Base-by-base conservation (phyloP, 129 eudicot genomes). In the Rutidosis leptorrhynchoides region DNA sequence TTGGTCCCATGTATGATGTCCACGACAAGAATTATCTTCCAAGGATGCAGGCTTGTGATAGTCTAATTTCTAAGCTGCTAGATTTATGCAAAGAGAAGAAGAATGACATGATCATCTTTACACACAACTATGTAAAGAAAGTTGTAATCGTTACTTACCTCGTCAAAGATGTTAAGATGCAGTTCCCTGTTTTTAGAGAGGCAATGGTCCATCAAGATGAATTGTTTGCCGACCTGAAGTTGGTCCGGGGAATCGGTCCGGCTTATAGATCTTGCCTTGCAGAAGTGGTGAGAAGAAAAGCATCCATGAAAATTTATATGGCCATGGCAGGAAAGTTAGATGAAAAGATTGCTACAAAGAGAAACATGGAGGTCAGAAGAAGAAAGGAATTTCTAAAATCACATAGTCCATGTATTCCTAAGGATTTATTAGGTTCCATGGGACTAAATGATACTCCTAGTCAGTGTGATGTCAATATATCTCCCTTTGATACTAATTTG, bases 271-370 rank as follows among this genome's bases (percentile, higher is more conserved):
- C 94, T 1, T 83, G 94, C 68, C 85, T 86, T 66, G 89, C 89
- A 7, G 94, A 86, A 68, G 65, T 86, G 4, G 94, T 83, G 42
- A 81, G 89, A 72, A 81, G 94, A 81, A 86, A 78, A 80, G 83
- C 89, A 8, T 70, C 80, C 2, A 83, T 78, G 94, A 86, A 86
- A 68, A 80, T 86, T 64, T 86, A 83, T 52, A 86, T 86, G 88
- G 94, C 88, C 64, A 86, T 74, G 78, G 94, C 89, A 43, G 94
- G 94, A 15, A 83, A 78, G 29, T 69, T 86, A 78, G 94, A 88
- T 42, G 94, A 86, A 67, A 79, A 75, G 56, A 86, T 86, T 69
- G 94, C 94, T 16, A 65, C 78, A 2, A 81, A 78, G 80, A 83
- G 89, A 80, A 84, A 83, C n/a, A 64, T 52, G 35, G 94, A 86